Evolutionary conservation across 1,284 basidiomycete genomes (phyloP), one percentile per base, ranked within the genome.

Genomic region (Grifola frondosa): DNA sequence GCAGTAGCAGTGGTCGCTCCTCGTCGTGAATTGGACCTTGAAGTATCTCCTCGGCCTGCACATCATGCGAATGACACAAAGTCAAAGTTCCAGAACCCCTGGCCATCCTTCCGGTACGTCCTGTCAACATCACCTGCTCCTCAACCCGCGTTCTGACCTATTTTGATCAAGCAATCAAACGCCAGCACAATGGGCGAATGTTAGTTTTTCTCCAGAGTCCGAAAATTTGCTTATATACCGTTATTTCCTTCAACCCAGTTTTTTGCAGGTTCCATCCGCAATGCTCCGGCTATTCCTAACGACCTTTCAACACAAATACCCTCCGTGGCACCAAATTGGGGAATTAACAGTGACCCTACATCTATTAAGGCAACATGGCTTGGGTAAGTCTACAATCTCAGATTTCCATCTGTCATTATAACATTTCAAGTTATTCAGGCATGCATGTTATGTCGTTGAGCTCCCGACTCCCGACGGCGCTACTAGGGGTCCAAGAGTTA

Each of bases 361-460:
- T 42, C 45, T 40, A 69, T 86, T 45, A 86, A 84, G 56, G 72
- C 80, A 7, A 88, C 84, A 0, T 89, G 83, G 83, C 68, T 87
- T 3, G 83, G 80, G 52, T 64, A 40, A 26, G 58, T 42, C 6
- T 28, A 15, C 8, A 9, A 42, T 13, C 9, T 7, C 19, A n/a
- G 13, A 22, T 21, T 9, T 37, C 19, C 11, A 24, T 36, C 13
- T 30, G 3, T 17, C 28, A 19, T 3, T 20, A 17, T 32, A 13
- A 33, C 9, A n/a, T 8, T 25, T 24, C 21, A 28, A 7, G 10
- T 19, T 19, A 20, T 16, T 29, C 26, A 64, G 62, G 6, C 87
- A 89, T 60, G 87, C 87, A 0, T 83, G 79, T 50, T 86, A 82
- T 61, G 64, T 88, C 3, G 69, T 88, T 29, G 84, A 88, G 62